Conservation (phyloP, 768 basidiomycete genomes). For the Panaeolus cyanescens region DNA sequence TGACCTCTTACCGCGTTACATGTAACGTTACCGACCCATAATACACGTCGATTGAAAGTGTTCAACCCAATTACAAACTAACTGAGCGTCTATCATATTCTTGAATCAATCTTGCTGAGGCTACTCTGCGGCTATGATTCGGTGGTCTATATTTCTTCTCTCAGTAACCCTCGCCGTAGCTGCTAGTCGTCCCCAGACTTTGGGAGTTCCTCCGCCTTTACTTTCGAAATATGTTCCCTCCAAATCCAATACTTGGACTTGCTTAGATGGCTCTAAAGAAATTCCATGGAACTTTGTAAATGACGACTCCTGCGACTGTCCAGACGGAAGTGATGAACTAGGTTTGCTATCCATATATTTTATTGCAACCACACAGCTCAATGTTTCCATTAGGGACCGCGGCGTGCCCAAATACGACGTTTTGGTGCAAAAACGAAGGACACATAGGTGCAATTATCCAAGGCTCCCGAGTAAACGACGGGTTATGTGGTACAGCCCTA, state of each 20-base stretch:
- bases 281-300: slow-evolving; percentile 85
- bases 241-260: slow-evolving; percentile 65
- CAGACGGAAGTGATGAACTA: slow-evolving; percentile 95
- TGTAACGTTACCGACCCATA: too few relatives aligned
- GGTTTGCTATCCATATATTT: slow-evolving; percentile 44
- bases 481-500: slow-evolving; percentile 77
- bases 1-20: too few relatives aligned
- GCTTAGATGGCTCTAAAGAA: slow-evolving; percentile 77
- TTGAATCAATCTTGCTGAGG: not conserved
- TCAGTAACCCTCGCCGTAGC: slow-evolving; percentile 42
- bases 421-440: slow-evolving; percentile 87
- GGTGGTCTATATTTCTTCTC: slow-evolving; percentile 50
- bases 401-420: slow-evolving; percentile 74
- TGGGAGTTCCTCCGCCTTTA: slow-evolving; percentile 60
- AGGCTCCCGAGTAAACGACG: slow-evolving; percentile 86
- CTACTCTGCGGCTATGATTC: slow-evolving; percentile 40
- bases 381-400: slow-evolving; percentile 62
- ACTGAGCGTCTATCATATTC: not conserved
- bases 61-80: slow-evolving; percentile 5
- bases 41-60: slow-evolving; percentile 36
- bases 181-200: slow-evolving; percentile 46
- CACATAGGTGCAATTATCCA: slow-evolving; percentile 82
- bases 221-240: slow-evolving; percentile 57
- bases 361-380: slow-evolving; percentile 6
- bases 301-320: slow-evolving; percentile 94